Conservation (phyloP, 2,329 filamentous ascomycete genomes). For the Penicillium sp. region DNA sequence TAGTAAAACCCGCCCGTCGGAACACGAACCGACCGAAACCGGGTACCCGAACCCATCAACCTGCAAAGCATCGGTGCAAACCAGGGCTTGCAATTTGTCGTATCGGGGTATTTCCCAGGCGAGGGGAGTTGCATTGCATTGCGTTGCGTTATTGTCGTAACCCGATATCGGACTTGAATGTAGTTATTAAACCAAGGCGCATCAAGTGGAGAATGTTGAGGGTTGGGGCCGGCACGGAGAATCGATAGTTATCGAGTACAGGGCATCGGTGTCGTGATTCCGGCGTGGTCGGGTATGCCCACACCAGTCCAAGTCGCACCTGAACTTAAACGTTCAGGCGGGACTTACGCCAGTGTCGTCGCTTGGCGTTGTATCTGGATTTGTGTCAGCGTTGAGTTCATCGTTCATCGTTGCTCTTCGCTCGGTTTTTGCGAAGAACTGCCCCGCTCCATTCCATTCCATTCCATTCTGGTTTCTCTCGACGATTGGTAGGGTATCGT, state of each 20-base stretch:
- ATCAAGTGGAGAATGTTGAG: slow-evolving; percentile 17
- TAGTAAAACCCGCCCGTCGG: slow-evolving; percentile 23
- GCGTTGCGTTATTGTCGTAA: too few relatives aligned
- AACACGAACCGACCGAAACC: slow-evolving; percentile 2
- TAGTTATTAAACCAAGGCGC: background rate
- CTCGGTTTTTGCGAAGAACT: too few relatives aligned
- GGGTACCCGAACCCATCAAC: background rate
- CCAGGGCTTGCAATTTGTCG: too few relatives aligned
- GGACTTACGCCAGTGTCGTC: slow-evolving; percentile 99
- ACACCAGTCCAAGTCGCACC: slow-evolving; percentile 18
- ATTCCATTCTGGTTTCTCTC: background rate
- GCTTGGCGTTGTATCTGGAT: slow-evolving; percentile 93
- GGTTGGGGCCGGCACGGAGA: slow-evolving; percentile 5
- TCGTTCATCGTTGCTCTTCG: background rate
- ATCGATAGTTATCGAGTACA: slow-evolving; percentile 30
- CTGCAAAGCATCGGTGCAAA: too few relatives aligned
- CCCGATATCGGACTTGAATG: background rate
- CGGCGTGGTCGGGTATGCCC: background rate
- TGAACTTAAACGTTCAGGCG: slow-evolving; percentile 90
- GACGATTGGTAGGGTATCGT: background rate
- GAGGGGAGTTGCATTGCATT: too few relatives aligned
- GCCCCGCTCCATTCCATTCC: background rate
- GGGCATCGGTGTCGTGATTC: slow-evolving; percentile 40
- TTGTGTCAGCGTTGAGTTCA: background rate
- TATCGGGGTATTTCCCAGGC: background rate